A percentile compares a stretch with the other conserved stretches of the same genome.
Conservation (phyloP, 331 rosid genomes). For the Malus hybrid region DNA sequence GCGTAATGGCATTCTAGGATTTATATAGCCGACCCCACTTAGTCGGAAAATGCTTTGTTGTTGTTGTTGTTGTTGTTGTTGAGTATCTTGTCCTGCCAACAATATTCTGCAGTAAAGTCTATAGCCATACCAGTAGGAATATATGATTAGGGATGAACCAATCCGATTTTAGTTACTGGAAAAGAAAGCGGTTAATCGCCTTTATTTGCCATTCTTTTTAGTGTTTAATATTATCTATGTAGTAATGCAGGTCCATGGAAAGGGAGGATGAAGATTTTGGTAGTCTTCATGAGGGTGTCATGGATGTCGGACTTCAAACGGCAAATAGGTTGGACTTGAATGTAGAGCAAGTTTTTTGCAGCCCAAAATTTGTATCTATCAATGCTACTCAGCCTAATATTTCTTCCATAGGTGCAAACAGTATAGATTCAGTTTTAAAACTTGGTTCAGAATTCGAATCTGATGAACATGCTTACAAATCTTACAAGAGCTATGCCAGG, state of each 20-base stretch:
- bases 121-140: neutral
- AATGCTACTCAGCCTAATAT: conserved; percentile 14
- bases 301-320: conserved; percentile 23
- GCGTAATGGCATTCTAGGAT: too few species aligned
- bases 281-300: conserved; percentile 22
- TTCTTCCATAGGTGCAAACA: conserved; percentile 2
- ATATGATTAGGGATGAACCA: neutral
- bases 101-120: neutral
- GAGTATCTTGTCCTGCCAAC: neutral
- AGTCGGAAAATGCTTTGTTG: too few species aligned
- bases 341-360: conserved; percentile 41
- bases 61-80: too few species aligned
- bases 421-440: conserved; percentile 17
- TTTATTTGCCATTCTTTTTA: neutral
- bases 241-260: conserved; percentile 44
- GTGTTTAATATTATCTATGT: neutral
- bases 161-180: neutral
- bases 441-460: conserved; percentile 43
- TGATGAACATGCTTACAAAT: conserved; percentile 51
- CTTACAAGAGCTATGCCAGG: conserved; percentile 46
- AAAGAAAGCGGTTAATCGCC: neutral
- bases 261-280: conserved; percentile 20
- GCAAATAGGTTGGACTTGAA: conserved; percentile 50
- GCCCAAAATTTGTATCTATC: conserved; percentile 22
- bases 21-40: too few species aligned